Evolutionary conservation across 352 stramenopile genomes (phyloP).

Genomic region (Phytophthora foliorum): DNA sequence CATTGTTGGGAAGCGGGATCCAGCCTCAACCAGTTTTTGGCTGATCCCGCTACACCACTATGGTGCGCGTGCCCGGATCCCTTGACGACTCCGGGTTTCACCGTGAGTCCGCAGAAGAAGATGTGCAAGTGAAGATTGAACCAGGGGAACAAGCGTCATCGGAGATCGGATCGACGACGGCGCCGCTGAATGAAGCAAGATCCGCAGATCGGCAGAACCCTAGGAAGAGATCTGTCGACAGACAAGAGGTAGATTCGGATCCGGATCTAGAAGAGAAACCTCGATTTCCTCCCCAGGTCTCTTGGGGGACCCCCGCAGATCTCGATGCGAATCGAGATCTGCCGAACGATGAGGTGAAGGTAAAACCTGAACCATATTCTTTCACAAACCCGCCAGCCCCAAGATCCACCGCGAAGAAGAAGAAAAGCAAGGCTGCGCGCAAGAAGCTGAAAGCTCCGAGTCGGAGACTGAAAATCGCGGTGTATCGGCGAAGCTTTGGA

Average conservation of each 20-base stretch:
- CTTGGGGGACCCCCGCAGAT: conserved; percentile 2
- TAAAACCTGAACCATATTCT: not conserved
- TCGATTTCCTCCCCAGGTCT: conserved; percentile 12
- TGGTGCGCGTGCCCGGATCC: conserved; percentile 15
- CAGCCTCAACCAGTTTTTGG: too few relatives aligned
- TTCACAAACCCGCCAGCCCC: conserved; percentile 1
- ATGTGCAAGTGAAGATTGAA: conserved; percentile 13
- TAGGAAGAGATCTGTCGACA: conserved; percentile 8
- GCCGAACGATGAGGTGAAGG: not conserved
- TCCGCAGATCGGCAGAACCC: conserved; percentile 5
- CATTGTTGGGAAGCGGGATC: too few relatives aligned
- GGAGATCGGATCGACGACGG: conserved; percentile 11
- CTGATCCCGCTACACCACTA: too few relatives aligned
- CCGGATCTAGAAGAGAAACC: conserved; percentile 16
- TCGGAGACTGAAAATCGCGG: not conserved
- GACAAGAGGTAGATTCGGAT: conserved; percentile 3
- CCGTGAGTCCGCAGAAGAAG: too few relatives aligned
- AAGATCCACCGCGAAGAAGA: conserved; percentile 1
- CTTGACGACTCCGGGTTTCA: too few relatives aligned
- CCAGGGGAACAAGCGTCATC: conserved; percentile 6
- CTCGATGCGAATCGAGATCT: conserved; percentile 1
- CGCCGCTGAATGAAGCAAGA: conserved; percentile 17
- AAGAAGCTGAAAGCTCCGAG: conserved; percentile 4
- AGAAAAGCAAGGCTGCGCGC: not conserved
- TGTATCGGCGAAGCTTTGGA: not conserved